Conservation (phyloP, 257 asterid genomes). For the Ligustrum vulgare region DNA sequence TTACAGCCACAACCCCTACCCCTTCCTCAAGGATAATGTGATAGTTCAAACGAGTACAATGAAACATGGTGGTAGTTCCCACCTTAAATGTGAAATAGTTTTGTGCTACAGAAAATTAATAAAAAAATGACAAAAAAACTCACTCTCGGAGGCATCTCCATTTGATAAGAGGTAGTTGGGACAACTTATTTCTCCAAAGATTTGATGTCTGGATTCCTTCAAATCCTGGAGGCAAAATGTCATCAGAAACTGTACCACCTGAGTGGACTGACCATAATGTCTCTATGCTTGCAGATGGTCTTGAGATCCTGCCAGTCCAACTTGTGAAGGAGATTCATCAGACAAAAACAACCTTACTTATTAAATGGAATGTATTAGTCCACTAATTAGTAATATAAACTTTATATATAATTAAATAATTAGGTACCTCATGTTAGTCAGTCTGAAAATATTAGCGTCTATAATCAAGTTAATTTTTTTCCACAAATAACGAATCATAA, state of each 20-base stretch:
- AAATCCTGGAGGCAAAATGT: conserved; percentile 66
- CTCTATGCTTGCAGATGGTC: conserved; percentile 61
- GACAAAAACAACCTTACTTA: conserved; percentile 59
- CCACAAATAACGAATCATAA: background rate
- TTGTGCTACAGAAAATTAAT: background rate
- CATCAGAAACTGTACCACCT: conserved; percentile 35
- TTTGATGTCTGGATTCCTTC: conserved; percentile 47
- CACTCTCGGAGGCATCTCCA: conserved; percentile 54
- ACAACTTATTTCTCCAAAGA: conserved; percentile 31
- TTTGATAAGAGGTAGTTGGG: conserved; percentile 52
- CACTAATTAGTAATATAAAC: background rate
- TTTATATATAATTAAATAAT: background rate
- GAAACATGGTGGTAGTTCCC: background rate
- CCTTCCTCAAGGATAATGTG: background rate
- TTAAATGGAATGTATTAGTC: conserved; percentile 18
- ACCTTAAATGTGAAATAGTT: background rate
- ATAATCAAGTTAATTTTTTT: background rate
- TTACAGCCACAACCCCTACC: background rate
- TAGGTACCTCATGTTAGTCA: conserved; percentile 5
- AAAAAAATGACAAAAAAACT: conserved; percentile 23
- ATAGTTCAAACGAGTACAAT: background rate
- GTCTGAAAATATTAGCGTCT: background rate
- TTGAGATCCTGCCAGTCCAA: conserved; percentile 44
- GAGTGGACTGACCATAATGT: conserved; percentile 36
- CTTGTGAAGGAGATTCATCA: conserved; percentile 64